Base-by-base conservation (phyloP, 2,329 filamentous ascomycete genomes). In the Fusarium dlaminii region DNA sequence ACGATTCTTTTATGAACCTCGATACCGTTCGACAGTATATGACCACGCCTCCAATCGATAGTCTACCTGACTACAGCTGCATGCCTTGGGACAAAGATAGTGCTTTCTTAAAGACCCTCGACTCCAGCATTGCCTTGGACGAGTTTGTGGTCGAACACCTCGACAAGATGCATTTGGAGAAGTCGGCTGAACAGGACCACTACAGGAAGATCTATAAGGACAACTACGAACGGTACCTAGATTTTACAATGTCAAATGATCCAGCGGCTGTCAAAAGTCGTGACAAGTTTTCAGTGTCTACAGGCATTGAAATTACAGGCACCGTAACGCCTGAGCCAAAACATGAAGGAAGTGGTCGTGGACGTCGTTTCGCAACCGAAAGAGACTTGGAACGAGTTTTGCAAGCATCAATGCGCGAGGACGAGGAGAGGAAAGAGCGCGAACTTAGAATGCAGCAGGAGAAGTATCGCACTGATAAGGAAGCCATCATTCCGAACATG, bases 401-500 rank as follows among this genome's bases (percentile, higher is more conserved):
- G 54, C 90, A 93, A 78, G 91, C 93, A 75, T 95, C 93, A 0
- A 89, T 91, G 77, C 87, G 88, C 29, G 91, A 92, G 73, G 92
- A 93, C 67, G 91, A 92, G 71, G 92, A 94, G 77, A 87, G 90
- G 39, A 87, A 90, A 66, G 92, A 94, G 74, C 90, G 92, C 54
- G 91, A 93, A 73, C 82, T 87, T 51, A 85, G 89, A 59, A 89
- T 89, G 39, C 88, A 90, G 73, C 90, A 92, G 79, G 90, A 92
- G 61, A 91, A 92, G 78, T 91, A 91, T 66, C 91, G 93, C 69
- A 92, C 90, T 72, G 92, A 93, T 49, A 94, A 93, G 79, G 94
- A 96, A 80, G 94, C 94, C 1, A 86, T 88, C 8, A 90, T 96
- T 54, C 93, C 93, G 0, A 86, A 90, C 64, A 92, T 94, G 87